Conservation (phyloP, 805 yeast species). For the Hanseniaspora singularis region DNA sequence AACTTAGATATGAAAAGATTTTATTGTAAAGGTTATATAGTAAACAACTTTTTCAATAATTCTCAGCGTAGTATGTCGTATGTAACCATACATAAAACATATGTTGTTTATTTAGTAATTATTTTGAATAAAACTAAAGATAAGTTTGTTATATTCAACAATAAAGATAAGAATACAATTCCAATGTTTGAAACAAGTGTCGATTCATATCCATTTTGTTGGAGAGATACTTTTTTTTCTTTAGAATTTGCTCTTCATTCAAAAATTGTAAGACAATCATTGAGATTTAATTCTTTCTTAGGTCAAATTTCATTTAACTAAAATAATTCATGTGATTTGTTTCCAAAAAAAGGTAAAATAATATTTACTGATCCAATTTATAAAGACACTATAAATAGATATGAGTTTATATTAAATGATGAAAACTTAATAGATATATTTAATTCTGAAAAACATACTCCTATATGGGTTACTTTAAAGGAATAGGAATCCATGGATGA, state of each 20-base stretch:
- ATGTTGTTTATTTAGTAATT: neutral
- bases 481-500: too few species aligned
- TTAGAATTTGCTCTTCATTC: too few species aligned
- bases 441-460: too few species aligned
- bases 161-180: neutral
- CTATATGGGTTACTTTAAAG: too few species aligned
- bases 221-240: constrained; percentile 5
- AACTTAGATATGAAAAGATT: constrained; percentile 33
- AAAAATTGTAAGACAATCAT: neutral
- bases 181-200: neutral
- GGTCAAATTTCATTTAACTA: neutral
- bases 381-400: too few species aligned
- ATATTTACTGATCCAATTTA: too few species aligned
- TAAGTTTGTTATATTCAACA: neutral
- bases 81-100: neutral
- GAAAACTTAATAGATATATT: too few species aligned
- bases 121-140: constrained; percentile 3
- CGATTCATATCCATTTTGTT: neutral
- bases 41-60: neutral
- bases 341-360: too few species aligned
- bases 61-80: neutral
- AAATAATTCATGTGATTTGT: too few species aligned
- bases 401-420: too few species aligned
- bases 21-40: neutral
- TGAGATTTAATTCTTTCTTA: neutral